Conservation (phyloP, 345 rosid species). For the Lenwebbia sp. region DNA sequence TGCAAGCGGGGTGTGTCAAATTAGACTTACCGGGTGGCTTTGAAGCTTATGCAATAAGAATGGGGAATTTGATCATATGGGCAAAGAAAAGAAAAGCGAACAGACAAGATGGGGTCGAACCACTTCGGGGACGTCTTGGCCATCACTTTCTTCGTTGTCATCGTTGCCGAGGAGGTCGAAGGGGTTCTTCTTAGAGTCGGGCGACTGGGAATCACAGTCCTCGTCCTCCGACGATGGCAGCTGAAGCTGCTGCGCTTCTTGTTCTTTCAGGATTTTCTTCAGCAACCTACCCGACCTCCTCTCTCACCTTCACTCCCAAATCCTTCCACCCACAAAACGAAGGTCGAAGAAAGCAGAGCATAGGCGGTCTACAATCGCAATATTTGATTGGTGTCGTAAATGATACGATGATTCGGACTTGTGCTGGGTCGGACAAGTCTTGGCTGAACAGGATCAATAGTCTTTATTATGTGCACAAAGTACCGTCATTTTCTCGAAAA, state of each 20-base stretch:
- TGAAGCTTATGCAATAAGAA: neutral
- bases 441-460: no score
- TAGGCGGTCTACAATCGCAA: neutral
- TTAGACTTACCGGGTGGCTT: neutral
- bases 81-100: neutral
- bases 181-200: slow-evolving; percentile 33
- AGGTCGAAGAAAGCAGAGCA: neutral
- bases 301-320: neutral
- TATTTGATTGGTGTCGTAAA: neutral
- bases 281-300: slow-evolving; percentile 66
- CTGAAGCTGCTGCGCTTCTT: slow-evolving; percentile 35
- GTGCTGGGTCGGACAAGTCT: neutral
- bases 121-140: slow-evolving; percentile 22
- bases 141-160: slow-evolving; percentile 24
- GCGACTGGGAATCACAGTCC: slow-evolving; percentile 19
- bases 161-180: slow-evolving; percentile 71
- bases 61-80: neutral
- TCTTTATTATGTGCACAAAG: no score
- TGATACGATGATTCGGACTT: neutral
- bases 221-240: slow-evolving; percentile 20
- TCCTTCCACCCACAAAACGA: slow-evolving; percentile 1
- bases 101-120: neutral
- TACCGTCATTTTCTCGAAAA: no score
- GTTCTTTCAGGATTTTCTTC: slow-evolving; percentile 70
- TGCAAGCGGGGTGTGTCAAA: neutral